Conservation (phyloP, 805 yeast genomes). For the Barnettozyma populi region DNA sequence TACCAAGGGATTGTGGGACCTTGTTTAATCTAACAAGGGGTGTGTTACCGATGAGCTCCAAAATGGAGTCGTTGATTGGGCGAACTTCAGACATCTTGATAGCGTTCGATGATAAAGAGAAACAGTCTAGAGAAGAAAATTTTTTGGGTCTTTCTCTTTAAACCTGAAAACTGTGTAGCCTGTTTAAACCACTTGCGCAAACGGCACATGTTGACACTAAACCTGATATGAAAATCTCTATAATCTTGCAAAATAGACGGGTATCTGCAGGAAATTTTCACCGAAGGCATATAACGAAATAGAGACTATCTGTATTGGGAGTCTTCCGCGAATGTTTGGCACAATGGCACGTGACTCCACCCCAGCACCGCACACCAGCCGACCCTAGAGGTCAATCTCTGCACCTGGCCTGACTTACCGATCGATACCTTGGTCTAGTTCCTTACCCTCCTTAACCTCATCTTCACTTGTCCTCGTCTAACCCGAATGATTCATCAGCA, state of each 20-base stretch:
- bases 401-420: too few species aligned
- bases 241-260: background rate
- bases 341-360: background rate
- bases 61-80: constrained; percentile 32
- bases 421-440: constrained; percentile 33
- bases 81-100: constrained; percentile 5
- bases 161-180: background rate
- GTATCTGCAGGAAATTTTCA: background rate
- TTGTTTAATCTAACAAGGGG: constrained; percentile 72
- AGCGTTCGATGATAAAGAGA: background rate
- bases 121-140: background rate
- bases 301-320: background rate
- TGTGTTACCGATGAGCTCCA: constrained; percentile 81
- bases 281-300: background rate
- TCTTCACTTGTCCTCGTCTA: constrained; percentile 29
- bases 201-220: constrained; percentile 10
- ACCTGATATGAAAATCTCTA: background rate
- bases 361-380: background rate
- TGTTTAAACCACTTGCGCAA: constrained; percentile 5
- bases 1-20: constrained; percentile 70
- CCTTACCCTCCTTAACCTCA: constrained; percentile 23
- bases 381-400: too few species aligned
- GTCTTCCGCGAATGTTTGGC: background rate
- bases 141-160: background rate
- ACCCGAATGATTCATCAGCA: constrained; percentile 46